These are phyloP conservation scores for Jaltomata sinuosa DNA, from an alignment of 257 asterid species.

Conservation along the genomic window DNA sequence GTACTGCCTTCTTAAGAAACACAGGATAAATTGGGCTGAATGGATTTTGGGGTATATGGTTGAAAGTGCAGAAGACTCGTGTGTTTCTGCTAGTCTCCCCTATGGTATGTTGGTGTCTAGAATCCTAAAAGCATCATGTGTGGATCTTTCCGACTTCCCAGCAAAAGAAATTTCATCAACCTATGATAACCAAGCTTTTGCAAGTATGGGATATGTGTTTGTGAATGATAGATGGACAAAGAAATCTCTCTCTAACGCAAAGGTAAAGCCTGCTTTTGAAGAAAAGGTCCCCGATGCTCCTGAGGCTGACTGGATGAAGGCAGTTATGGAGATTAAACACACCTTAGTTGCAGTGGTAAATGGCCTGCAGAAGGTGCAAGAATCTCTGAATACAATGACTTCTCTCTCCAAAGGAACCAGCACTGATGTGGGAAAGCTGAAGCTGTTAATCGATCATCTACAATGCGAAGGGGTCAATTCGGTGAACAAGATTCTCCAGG, in stretches of 20 bases:
- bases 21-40: too few species aligned
- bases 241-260: background rate
- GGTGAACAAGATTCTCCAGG: background rate
- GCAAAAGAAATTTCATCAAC: background rate
- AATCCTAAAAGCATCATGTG: background rate
- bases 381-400: background rate
- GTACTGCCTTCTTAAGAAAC: too few species aligned
- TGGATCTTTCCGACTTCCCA: background rate
- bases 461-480: background rate
- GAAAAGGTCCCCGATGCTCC: background rate
- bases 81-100: background rate
- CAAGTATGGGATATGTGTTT: background rate
- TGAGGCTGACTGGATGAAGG: background rate
- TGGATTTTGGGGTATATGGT: too few species aligned
- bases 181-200: background rate
- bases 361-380: background rate
- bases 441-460: background rate
- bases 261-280: background rate
- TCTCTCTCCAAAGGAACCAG: background rate
- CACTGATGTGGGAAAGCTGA: background rate
- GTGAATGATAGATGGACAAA: background rate
- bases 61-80: too few species aligned
- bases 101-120: background rate
- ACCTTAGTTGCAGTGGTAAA: background rate
- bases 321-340: background rate